Base-by-base conservation (phyloP, 2,329 filamentous ascomycete species). In the Bipolaris zeicola region DNA sequence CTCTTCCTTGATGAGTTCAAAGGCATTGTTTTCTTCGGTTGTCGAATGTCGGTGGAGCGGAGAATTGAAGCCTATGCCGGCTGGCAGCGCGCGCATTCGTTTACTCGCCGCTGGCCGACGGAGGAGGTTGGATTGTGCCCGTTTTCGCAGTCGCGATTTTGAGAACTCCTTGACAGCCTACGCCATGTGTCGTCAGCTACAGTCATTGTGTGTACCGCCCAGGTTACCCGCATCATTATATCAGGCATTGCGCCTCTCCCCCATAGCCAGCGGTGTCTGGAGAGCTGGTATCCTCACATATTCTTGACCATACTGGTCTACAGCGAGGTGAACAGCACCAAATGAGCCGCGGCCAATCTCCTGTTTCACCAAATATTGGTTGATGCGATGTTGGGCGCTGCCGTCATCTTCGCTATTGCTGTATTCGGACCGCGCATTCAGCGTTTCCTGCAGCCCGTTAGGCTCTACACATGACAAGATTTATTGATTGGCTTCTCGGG, bases 161-260 rank as follows among this genome's bases (percentile, higher is more conserved):
- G 94, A 98, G 77, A 99, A 98, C 72, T 98, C 93, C 77, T 99
- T 99, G 72, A 98, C 87, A 55, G 95, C 94, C 93, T 96, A 71
- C 18, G 57, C 52, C 45, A 50, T 50, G 58, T 34, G 65, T 62
- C 60, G 68, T 75, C 66, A 76, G 71, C 65, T 47, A 62, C 50
- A 63, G 62, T 52, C 56, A 60, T 54, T 62, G 57, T 50, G 24
- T 50, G 38, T 46, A 51, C 57, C 55, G 55, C 52, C 58, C 39
- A 64, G 66, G 66, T 39, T 50, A 68, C 66, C 58, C 63, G 65
- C 64, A 70, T 70, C 58, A 44, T 62, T 53, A 41, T 56, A 28
- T 43, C 44, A 51, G 56, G 50, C 44, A 50, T 54, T 45, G 37
- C 33, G 50, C 46, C 41, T 43, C 43, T 39, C 24, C 50, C 45